A percentile compares a stretch with the other conserved stretches of the same genome.
Conservation (phyloP, 805 yeast genomes). For the Candida insectorum region DNA sequence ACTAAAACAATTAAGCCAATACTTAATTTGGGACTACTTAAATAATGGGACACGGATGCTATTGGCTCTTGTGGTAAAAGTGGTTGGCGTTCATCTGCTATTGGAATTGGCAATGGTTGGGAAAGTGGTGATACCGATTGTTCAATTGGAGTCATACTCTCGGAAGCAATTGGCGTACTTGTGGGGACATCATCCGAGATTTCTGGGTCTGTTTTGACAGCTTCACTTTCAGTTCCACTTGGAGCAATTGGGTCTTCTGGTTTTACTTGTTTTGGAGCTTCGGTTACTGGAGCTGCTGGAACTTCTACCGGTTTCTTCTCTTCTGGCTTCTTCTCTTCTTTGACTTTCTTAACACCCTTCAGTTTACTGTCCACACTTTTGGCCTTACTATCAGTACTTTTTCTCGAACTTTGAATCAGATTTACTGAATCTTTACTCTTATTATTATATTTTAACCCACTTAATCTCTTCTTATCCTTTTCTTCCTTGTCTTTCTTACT, state of each 20-base stretch:
- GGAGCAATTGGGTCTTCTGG: neutral
- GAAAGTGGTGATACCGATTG: constrained; percentile 3
- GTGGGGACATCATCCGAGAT: neutral
- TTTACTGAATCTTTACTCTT: constrained; percentile 8
- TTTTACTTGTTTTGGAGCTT: neutral
- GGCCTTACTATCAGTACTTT: constrained; percentile 3
- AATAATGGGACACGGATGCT: neutral
- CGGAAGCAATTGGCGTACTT: no score
- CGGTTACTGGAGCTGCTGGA: neutral
- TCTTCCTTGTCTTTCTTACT: constrained; percentile 8
- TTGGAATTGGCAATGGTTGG: constrained; percentile 3
- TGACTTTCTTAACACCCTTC: constrained; percentile 1
- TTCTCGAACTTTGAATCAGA: constrained; percentile 5
- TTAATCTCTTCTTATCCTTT: constrained; percentile 14
- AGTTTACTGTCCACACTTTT: neutral
- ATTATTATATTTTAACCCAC: constrained; percentile 11
- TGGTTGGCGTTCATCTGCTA: constrained; percentile 10
- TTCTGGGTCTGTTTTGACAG: neutral
- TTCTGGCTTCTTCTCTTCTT: neutral
- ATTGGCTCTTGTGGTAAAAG: constrained; percentile 1
- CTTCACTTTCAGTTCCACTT: neutral
- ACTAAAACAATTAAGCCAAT: constrained; percentile 10
- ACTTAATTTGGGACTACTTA: constrained; percentile 10
- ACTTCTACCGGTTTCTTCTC: neutral
- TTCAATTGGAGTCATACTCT: no score